Percentiles rank a stretch among this genome's conserved stretches.
phyloP scores from a whole-genome alignment of 192 early-diverging fungal species.

The Backusella circina region DNA sequence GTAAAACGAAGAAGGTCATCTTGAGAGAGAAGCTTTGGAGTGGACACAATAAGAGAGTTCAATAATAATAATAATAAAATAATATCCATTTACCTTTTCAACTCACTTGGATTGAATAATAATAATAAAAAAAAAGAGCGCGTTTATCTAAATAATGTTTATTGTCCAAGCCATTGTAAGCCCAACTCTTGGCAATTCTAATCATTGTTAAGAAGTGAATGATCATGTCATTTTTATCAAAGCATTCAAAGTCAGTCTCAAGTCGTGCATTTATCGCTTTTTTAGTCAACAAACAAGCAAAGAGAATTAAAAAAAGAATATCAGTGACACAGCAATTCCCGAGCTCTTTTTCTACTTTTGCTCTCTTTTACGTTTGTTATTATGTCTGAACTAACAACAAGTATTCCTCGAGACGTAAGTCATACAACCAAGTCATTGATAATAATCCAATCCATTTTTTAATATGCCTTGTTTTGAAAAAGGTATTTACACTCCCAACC shows the following conservation, averaged over 20 bases:
- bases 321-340: neutral
- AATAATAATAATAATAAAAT: neutral
- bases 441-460: no score
- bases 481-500: conserved; percentile 50
- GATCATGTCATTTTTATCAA: neutral
- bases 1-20: conserved; percentile 16
- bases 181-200: neutral
- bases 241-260: neutral
- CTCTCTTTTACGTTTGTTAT: neutral
- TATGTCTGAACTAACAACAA: neutral
- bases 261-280: neutral
- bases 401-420: neutral
- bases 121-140: neutral
- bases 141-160: neutral
- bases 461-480: neutral
- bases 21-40: conserved; percentile 18
- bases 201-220: neutral
- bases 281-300: neutral
- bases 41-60: neutral
- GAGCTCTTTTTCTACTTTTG: neutral
- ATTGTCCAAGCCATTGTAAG: neutral
- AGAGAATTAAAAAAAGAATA: neutral
- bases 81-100: no score
- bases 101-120: neutral
- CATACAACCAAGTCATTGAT: no score